Percentiles rank a stretch among this genome's conserved stretches.
phyloP scores from a whole-genome alignment of 768 basidiomycete species.

The Agaricus subrufescens region DNA sequence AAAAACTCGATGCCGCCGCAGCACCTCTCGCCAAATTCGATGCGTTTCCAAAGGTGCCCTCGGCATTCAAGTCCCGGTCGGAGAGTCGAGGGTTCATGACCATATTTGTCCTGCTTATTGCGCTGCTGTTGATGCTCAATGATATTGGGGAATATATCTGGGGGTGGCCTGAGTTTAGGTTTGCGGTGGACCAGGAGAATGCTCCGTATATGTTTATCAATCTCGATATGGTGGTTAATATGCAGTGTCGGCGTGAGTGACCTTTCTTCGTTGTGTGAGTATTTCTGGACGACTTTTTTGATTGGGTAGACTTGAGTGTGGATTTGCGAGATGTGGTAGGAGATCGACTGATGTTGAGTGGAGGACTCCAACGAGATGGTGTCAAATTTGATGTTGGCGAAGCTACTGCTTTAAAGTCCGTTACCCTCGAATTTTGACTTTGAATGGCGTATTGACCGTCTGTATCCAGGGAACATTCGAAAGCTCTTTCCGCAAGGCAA shows the following conservation, averaged over 20 bases:
- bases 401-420: conserved; percentile 66
- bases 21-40: conserved; percentile 70
- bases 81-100: conserved; percentile 81
- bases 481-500: conserved; percentile 61
- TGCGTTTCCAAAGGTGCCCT: conserved; percentile 82
- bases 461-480: conserved; percentile 52
- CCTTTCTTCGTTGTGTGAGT: background rate
- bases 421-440: background rate
- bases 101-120: conserved; percentile 59
- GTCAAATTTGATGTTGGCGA: conserved; percentile 80
- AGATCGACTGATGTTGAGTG: conserved; percentile 80
- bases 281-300: conserved; percentile 6
- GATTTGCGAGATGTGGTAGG: conserved; percentile 93
- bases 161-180: conserved; percentile 90
- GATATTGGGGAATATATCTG: conserved; percentile 90
- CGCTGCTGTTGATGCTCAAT: conserved; percentile 75
- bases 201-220: conserved; percentile 75
- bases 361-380: conserved; percentile 79
- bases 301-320: conserved; percentile 64
- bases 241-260: conserved; percentile 86
- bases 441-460: background rate
- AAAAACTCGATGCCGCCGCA: conserved; percentile 64
- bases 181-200: conserved; percentile 71
- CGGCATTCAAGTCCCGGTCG: conserved; percentile 76
- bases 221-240: conserved; percentile 88